Evolutionary conservation across 2,329 filamentous ascomycete species (phyloP), one percentile per base, ranked within the genome.

Genomic region (Penicillium sp.): DNA sequence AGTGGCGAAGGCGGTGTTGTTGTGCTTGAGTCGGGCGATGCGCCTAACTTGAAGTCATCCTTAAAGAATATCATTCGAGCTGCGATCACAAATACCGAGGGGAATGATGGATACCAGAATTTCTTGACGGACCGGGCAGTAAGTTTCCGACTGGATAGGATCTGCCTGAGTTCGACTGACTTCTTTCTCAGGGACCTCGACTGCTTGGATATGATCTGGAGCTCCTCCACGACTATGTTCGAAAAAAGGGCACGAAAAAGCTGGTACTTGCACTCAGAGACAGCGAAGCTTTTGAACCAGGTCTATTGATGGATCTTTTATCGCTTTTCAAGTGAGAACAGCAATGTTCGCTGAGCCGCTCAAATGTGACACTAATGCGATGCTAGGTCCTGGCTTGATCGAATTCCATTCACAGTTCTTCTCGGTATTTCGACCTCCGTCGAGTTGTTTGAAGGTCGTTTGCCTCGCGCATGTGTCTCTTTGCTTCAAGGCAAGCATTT

Each of bases 391-490:
- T 89, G 86, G 86, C 76, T 81, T 49, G 83, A 87, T 68, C 83
- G 86, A 30, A 84, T 89, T 55, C 85, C 85, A 0, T 84, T 88
- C 59, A 80, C 85, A 2, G 74, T 87, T 3, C 72, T 88, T 3
- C 83, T 89, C 57, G 85, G 84, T 14, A 82, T 89, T 52, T 85
- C 85, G n/a, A 88, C 86, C 0, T 87, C 86, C 2, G 79, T 86
- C 11, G 85, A 87, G 52, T 81, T 85, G 19, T 85, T 89, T 57
- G 85, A 88, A 69, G 81, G 83, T 46, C 80, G 85, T 52, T 73
- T 89, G 4, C 81, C 85, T 11, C 80, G 81, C 49, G 80, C 79
- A 16, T 82, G 82, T 16, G 77, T 85, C 40, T 79, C 81, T 52
- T 77, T 81, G 52, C 76, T 89, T 3, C 75, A 83, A 49, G 85